Conservation (phyloP, 2,329 filamentous ascomycete genomes). For the Alternaria alternata region DNA sequence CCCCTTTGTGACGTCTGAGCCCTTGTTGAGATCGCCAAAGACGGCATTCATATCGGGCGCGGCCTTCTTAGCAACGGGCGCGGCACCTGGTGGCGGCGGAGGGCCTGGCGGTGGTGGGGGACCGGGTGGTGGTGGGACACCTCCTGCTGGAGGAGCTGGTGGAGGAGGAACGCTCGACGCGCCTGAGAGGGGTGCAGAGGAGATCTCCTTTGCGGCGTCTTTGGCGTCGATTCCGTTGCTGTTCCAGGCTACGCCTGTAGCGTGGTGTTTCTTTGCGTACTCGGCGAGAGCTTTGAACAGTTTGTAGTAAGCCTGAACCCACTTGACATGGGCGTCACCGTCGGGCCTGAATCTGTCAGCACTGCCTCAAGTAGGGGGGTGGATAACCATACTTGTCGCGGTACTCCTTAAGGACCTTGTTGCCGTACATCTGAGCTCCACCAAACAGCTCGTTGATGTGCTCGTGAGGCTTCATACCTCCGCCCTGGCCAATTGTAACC, state of each 20-base stretch:
- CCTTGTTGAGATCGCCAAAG: slow-evolving; percentile 90
- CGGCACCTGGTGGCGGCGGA: slow-evolving; percentile 47
- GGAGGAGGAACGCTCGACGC: slow-evolving; percentile 74
- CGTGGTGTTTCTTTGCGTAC: slow-evolving; percentile 85
- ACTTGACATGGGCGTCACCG: slow-evolving; percentile 79
- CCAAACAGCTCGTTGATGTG: slow-evolving; percentile 84
- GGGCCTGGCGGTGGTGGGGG: slow-evolving; percentile 69
- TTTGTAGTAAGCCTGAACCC: slow-evolving; percentile 91
- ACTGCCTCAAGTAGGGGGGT: neutral
- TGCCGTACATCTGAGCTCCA: slow-evolving; percentile 91
- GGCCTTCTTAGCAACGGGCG: slow-evolving; percentile 62
- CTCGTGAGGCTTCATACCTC: slow-evolving; percentile 74
- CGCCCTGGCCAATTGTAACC: slow-evolving; percentile 75
- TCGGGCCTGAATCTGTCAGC: slow-evolving; percentile 58
- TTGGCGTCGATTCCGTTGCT: slow-evolving; percentile 74
- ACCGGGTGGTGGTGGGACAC: slow-evolving; percentile 67
- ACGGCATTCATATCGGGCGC: slow-evolving; percentile 79
- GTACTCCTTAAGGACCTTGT: slow-evolving; percentile 88
- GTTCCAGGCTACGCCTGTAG: slow-evolving; percentile 87
- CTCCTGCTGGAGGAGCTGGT: slow-evolving; percentile 65
- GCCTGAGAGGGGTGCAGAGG: slow-evolving; percentile 51
- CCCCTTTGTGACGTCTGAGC: slow-evolving; percentile 84
- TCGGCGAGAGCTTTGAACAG: slow-evolving; percentile 84
- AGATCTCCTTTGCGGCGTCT: slow-evolving; percentile 70
- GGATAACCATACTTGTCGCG: slow-evolving; percentile 73